A percentile compares a stretch with the other conserved stretches of the same genome.
phyloP scores from a whole-genome alignment of 257 asterid genomes.

The Nicotiana tomentosiformis region DNA sequence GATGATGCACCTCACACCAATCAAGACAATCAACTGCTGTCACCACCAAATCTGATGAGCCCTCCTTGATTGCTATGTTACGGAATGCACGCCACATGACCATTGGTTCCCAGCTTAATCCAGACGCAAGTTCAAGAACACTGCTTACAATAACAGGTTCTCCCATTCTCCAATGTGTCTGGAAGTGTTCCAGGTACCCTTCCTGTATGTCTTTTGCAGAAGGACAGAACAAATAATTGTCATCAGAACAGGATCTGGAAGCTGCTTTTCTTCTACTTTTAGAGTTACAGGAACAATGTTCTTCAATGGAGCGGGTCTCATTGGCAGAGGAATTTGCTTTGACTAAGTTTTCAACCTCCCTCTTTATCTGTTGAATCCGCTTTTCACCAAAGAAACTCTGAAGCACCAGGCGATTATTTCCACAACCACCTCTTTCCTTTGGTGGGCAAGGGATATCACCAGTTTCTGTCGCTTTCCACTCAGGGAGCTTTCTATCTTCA shows the following conservation, averaged over 20 bases:
- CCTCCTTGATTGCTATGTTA: slow-evolving; percentile 17
- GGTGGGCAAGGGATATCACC: slow-evolving; percentile 61
- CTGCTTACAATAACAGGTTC: slow-evolving; percentile 52
- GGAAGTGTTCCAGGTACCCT: slow-evolving; percentile 49
- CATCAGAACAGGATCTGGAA: slow-evolving; percentile 30
- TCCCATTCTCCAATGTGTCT: slow-evolving; percentile 55
- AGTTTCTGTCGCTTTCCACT: slow-evolving; percentile 34
- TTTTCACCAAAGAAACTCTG: slow-evolving; percentile 31
- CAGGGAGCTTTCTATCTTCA: slow-evolving; percentile 25
- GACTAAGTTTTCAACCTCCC: slow-evolving; percentile 23
- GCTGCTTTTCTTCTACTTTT: slow-evolving; percentile 32
- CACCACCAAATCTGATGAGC: slow-evolving; percentile 39
- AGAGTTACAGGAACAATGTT: slow-evolving; percentile 29
- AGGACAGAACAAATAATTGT: slow-evolving; percentile 52
- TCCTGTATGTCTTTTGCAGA: slow-evolving; percentile 32
- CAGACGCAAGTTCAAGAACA: slow-evolving; percentile 36
- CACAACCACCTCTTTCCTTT: slow-evolving; percentile 51
- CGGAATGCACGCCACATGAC: slow-evolving; percentile 81
- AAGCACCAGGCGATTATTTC: slow-evolving; percentile 34
- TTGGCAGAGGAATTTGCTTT: slow-evolving; percentile 5
- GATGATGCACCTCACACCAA: slow-evolving; percentile 49
- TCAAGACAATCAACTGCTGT: slow-evolving; percentile 62
- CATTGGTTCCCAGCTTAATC: slow-evolving; percentile 78
- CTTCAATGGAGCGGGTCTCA: slow-evolving; percentile 7
- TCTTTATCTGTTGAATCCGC: slow-evolving; percentile 30